Evolutionary conservation across 176 grass and related monocot species (phyloP).

Genomic region (Bolboschoenus planiculmis): DNA sequence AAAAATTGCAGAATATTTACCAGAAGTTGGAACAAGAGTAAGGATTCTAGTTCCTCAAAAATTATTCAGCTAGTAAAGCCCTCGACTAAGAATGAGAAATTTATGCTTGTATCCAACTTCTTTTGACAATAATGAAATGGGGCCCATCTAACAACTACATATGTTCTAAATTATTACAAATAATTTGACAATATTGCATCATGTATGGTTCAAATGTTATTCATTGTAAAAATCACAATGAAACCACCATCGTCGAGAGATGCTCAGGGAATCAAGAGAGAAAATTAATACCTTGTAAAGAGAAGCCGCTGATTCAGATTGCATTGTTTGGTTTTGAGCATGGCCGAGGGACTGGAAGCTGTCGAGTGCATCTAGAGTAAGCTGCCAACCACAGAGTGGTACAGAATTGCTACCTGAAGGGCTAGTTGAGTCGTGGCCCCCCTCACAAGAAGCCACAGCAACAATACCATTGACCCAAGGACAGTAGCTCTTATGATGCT

Average conservation of each 20-base stretch:
- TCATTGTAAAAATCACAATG: neutral
- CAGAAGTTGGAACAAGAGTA: neutral
- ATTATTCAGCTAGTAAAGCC: neutral
- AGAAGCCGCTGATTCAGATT: slow-evolving; percentile 93
- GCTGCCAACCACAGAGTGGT: slow-evolving; percentile 70
- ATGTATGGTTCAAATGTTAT: neutral
- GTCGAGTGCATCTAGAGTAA: slow-evolving; percentile 82
- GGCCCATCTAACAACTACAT: neutral
- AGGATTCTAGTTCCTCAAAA: neutral
- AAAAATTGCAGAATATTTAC: neutral
- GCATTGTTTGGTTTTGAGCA: slow-evolving; percentile 78
- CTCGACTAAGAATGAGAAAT: neutral
- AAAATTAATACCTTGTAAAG: slow-evolving; percentile 62
- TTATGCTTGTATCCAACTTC: neutral
- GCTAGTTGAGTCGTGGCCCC: slow-evolving; percentile 43
- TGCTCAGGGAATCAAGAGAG: neutral
- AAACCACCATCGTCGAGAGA: neutral
- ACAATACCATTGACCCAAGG: slow-evolving; percentile 96
- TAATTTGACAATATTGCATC: neutral
- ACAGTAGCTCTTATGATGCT: slow-evolving; percentile 88
- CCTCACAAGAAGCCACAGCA: slow-evolving; percentile 56
- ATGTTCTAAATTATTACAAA: neutral
- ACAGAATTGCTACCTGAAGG: slow-evolving; percentile 17
- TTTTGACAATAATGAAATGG: neutral
- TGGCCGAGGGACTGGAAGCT: slow-evolving; percentile 75